Evolutionary conservation across 2,329 filamentous ascomycete species (phyloP), one percentile per base, ranked within the genome.

Genomic region (Neonectria punicea): DNA sequence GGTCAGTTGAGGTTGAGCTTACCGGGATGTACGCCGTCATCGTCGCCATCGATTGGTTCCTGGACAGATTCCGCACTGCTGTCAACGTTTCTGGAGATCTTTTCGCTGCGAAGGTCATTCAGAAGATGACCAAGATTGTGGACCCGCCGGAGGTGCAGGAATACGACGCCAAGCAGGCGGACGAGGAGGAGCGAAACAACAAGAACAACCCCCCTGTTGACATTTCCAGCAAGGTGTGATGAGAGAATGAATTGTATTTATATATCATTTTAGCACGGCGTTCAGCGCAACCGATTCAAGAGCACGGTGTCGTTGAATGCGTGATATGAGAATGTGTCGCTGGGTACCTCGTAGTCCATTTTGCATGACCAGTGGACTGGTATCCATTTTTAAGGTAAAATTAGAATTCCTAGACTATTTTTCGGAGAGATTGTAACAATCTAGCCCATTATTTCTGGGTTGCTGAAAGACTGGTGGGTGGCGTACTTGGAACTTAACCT

Each of bases 21-120:
- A 85, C 82, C 0, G 80, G 78, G 18, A 85, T 85, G 83, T 86
- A 83, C 67, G 84, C 81, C 22, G 83, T 86, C 44, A 82, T 86
- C 14, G 80, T 86, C 2, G 84, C 84, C 25, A 86, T 86, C 49
- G 84, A 86, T 67, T 87, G 84, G 85, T 82, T 87, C 73, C 77
- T 86, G n/a, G 85, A 87, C 74, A 82, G 85, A 30, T 87, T 87
- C 80, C 79, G 85, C 14, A 87, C 85, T 0, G 80, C 81, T 4
- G 71, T 82, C 58, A 87, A 87, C 65, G 84, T 87, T 47, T 82
- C 79, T 39, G 82, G 83, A n/a, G 85, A 87, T 71, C 65, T 85
- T 1, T 86, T 81, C 8, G 75, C 73, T 8, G 32, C 43, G 14
- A 72, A 65, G 57, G 65, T 75, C 54, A 57, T 76, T 44, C 65